Percentiles rank a stretch among this genome's conserved stretches.
phyloP scores from a whole-genome alignment of 371 early-diverging fungal species.

The Syncephalastrum contaminatum region DNA sequence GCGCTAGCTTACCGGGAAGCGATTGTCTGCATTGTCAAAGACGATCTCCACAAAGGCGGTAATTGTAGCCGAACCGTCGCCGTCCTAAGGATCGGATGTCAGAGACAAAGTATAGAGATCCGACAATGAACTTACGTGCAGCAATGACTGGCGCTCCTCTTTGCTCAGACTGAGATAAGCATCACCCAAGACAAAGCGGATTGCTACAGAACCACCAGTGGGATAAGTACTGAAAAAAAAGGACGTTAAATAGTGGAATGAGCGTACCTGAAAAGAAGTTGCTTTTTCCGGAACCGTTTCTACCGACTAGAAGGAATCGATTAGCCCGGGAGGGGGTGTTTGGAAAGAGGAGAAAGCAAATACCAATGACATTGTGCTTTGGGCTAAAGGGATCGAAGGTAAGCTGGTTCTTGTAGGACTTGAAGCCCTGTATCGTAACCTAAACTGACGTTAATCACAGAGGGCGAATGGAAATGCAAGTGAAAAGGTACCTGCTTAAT shows the following conservation, averaged over 20 bases:
- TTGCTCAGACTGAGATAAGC: constrained; percentile 89
- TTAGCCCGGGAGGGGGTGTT: no score
- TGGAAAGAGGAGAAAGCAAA: neutral
- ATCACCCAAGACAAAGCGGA: constrained; percentile 96
- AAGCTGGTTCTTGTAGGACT: constrained; percentile 96
- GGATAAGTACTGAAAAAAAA: neutral
- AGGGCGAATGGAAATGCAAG: neutral
- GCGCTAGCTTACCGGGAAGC: constrained; percentile 75
- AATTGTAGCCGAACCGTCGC: constrained; percentile 89
- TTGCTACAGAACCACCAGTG: constrained; percentile 59
- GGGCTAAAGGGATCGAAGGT: constrained; percentile 91
- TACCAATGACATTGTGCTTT: constrained; percentile 95
- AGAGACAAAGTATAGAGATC: neutral
- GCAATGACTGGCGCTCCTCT: constrained; percentile 91
- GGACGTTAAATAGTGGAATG: neutral
- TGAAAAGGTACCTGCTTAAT: constrained; percentile 8
- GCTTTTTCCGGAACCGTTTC: constrained; percentile 99
- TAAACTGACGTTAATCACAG: constrained; percentile 14
- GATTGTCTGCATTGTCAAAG: constrained; percentile 94
- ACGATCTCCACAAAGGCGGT: constrained; percentile 97
- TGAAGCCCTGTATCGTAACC: constrained; percentile 98
- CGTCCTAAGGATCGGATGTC: constrained; percentile 66
- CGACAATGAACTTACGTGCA: constrained; percentile 68
- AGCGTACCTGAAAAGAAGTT: constrained; percentile 92
- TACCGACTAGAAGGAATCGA: constrained; percentile 77